Conservation (phyloP, 805 yeast genomes). For the Sugiyamaella qingdaonensis region DNA sequence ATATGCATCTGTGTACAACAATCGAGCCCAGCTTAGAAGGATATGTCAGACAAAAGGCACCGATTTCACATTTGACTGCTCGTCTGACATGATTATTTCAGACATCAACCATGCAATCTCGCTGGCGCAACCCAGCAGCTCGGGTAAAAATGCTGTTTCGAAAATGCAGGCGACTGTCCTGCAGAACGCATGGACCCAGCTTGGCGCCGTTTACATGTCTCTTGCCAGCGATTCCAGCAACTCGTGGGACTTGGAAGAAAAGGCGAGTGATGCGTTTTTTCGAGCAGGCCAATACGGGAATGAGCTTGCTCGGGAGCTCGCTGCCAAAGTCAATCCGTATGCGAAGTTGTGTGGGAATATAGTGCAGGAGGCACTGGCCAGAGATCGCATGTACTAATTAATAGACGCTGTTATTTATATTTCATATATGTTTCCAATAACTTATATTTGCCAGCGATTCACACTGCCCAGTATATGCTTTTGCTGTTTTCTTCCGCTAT, state of each 20-base stretch:
- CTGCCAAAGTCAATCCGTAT: conserved; percentile 31
- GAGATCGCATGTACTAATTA: conserved; percentile 10
- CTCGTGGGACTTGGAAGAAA: conserved; percentile 28
- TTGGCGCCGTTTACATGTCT: conserved; percentile 28
- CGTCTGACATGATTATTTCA: conserved; percentile 11
- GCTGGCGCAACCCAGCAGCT: conserved; percentile 24
- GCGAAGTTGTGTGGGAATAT: conserved; percentile 35
- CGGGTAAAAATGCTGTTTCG: conserved; percentile 18
- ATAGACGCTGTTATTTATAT: too few relatives aligned
- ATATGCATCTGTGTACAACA: conserved; percentile 34
- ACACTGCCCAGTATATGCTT: too few relatives aligned
- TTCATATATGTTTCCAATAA: too few relatives aligned
- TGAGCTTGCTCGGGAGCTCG: conserved; percentile 25
- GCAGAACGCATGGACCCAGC: conserved; percentile 30
- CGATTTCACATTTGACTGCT: conserved; percentile 1
- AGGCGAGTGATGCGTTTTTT: conserved; percentile 28
- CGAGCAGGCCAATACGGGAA: conserved; percentile 33
- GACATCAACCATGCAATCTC: conserved; percentile 27
- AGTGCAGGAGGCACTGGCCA: conserved; percentile 23
- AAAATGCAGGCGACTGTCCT: conserved; percentile 31
- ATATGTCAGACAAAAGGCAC: not conserved
- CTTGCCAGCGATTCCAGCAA: conserved; percentile 12
- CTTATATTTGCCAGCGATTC: too few relatives aligned
- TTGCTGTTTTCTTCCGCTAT: too few relatives aligned
- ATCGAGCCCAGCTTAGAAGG: conserved; percentile 30